phyloP scores from a whole-genome alignment of 208 protist genomes.

The Vickermania spadyakhi region DNA sequence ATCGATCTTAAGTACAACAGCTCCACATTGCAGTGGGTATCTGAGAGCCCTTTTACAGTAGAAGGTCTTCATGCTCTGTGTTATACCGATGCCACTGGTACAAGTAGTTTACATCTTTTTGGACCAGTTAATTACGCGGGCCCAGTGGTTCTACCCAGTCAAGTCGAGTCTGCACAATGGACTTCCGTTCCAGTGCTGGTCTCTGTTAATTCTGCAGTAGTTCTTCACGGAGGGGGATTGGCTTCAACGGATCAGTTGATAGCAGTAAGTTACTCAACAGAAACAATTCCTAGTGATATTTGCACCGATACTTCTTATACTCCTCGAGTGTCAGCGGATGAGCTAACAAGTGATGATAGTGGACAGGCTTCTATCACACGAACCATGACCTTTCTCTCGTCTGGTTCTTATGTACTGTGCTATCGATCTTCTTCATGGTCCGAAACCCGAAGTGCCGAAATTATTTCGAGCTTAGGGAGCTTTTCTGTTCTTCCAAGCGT shows the following conservation, averaged over 20 bases:
- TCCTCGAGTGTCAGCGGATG: conserved; percentile 26
- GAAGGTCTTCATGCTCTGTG: conserved; percentile 54
- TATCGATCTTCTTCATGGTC: conserved; percentile 26
- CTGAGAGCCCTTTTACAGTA: conserved; percentile 4
- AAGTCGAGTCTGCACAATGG: conserved; percentile 30
- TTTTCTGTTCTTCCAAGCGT: conserved; percentile 50
- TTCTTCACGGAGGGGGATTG: conserved; percentile 58
- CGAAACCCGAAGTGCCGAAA: conserved; percentile 26
- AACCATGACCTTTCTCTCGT: conserved; percentile 23
- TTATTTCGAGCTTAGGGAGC: conserved; percentile 2
- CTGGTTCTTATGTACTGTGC: conserved; percentile 67
- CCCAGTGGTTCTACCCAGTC: conserved; percentile 36
- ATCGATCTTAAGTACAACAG: conserved; percentile 23
- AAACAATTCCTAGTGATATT: conserved; percentile 42
- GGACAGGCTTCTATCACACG: conserved; percentile 17
- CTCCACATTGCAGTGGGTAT: conserved; percentile 16
- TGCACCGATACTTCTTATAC: conserved; percentile 55
- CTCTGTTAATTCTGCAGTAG: conserved; percentile 13
- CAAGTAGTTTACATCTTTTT: conserved; percentile 23
- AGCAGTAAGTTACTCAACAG: conserved; percentile 38
- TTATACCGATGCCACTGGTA: conserved; percentile 23
- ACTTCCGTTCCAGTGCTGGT: conserved; percentile 11
- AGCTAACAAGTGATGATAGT: conserved; percentile 6
- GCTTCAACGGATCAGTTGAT: conserved; percentile 39
- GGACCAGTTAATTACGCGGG: conserved; percentile 31